These are phyloP conservation scores for Starmerella asiatica DNA, from an alignment of 805 yeast species.

Conservation along the genomic window DNA sequence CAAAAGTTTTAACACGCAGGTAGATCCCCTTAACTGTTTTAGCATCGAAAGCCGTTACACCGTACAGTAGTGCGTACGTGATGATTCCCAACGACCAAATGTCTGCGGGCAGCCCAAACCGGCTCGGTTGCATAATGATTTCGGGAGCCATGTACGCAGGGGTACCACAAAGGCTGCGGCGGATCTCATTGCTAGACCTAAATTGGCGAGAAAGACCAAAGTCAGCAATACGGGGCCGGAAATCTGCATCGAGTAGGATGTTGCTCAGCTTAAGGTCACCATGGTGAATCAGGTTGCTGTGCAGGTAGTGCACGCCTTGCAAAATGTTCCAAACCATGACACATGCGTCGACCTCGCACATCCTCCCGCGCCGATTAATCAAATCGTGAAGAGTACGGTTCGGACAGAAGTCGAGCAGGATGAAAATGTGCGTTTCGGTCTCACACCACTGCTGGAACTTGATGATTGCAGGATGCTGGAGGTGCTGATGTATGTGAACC, in stretches of 20 bases:
- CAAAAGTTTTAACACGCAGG: slow-evolving; percentile 70
- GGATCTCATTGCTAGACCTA: slow-evolving; percentile 53
- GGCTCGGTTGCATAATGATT: slow-evolving; percentile 48
- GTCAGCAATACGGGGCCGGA: slow-evolving; percentile 90
- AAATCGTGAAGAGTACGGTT: slow-evolving; percentile 87
- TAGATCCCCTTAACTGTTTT: slow-evolving; percentile 80
- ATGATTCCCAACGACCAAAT: slow-evolving; percentile 97
- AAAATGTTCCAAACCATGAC: slow-evolving; percentile 75
- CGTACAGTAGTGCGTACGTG: slow-evolving; percentile 77
- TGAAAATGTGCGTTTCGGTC: slow-evolving; percentile 81
- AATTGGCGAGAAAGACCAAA: slow-evolving; percentile 89
- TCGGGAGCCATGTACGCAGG: slow-evolving; percentile 98
- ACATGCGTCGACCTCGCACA: slow-evolving; percentile 85
- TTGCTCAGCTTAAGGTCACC: slow-evolving; percentile 90
- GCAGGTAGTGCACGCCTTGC: slow-evolving; percentile 86
- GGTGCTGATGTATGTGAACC: slow-evolving; percentile 77
- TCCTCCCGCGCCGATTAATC: slow-evolving; percentile 59
- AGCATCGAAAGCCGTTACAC: slow-evolving; percentile 93
- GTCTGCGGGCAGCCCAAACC: slow-evolving; percentile 90
- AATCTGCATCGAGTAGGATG: slow-evolving; percentile 79
- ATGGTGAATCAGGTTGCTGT: slow-evolving; percentile 79
- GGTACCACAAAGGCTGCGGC: slow-evolving; percentile 90
- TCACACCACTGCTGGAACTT: slow-evolving; percentile 88
- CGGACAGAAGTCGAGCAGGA: slow-evolving; percentile 82
- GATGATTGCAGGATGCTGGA: slow-evolving; percentile 78